Base-by-base conservation (phyloP, 192 early-diverging fungal genomes). In the Rhizophlyctis rosea region DNA sequence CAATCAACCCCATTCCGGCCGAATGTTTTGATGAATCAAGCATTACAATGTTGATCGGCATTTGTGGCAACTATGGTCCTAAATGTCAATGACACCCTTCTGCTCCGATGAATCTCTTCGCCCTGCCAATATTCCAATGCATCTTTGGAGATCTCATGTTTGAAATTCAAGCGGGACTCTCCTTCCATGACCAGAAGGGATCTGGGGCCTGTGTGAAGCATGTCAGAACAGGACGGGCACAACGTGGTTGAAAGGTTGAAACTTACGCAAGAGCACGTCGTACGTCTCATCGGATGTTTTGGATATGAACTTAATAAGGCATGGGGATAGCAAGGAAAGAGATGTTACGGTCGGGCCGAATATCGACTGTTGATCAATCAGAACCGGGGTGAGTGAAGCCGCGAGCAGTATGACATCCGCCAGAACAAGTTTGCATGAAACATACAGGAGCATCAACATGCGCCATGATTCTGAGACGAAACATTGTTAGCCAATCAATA, bases 71-170 rank as follows among this genome's bases (percentile, higher is more conserved):
- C 13, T 23, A 24, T 23, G 5, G 50, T 23, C 16, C 65, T 29
- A 65, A 80, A 87, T 0, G 88, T 90, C 32, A 86, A 74, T 18
- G 84, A 86, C 27, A 90, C 76, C 29, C 88, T 71, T 48, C 81
- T 71, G n/a, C 64, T 67, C 36, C 88, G 74, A n/a, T 72, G 59
- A 59, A 90, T 80, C 27, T 58, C 54, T 0, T 59, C 47, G 1
- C 74, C 78, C 2, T 73, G 67, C 7, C 61, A 54, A 23, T 54
- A 54, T 27, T 88, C 83, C 3, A 79, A 49, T 1, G 64, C 21
- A 53, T 86, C 73, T 61, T 90, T 90, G 0, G 85, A 84, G 11
- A 90, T 90, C 9, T 77, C 70, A 53, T 90, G 88, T 62, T 76
- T 84, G 39, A 69, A 86, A 18, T 81, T 68, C 50, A 77, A 90